Conservation (phyloP, 2,329 filamentous ascomycete species). For the Didymella glomerata region DNA sequence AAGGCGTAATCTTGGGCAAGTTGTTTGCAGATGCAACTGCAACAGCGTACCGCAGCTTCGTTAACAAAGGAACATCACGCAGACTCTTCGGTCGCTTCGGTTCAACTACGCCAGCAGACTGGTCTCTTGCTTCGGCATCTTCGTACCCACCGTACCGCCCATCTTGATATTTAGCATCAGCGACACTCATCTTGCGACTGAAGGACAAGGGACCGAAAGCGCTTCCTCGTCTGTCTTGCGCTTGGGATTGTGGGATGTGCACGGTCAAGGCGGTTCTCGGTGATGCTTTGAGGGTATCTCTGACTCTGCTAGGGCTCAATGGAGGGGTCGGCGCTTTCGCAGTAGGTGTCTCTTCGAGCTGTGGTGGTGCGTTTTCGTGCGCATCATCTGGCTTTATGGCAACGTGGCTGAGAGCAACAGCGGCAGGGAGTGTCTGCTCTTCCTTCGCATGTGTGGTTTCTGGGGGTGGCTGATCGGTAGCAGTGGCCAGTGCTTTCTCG, state of each 20-base stretch:
- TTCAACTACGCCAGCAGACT: not conserved
- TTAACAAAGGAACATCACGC: slow-evolving; percentile 41
- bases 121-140: slow-evolving; percentile 19
- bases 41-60: slow-evolving; percentile 43
- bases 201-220: slow-evolving; percentile 63
- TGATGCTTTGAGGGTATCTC: slow-evolving; percentile 59
- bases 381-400: not conserved
- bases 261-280: slow-evolving; percentile 29
- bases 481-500: slow-evolving; percentile 39
- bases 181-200: slow-evolving; percentile 56
- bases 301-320: slow-evolving; percentile 54
- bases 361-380: not conserved
- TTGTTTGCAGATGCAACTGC: slow-evolving; percentile 34
- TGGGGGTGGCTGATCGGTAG: slow-evolving; percentile 5
- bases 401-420: not conserved
- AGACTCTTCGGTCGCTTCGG: slow-evolving; percentile 31
- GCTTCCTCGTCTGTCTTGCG: slow-evolving; percentile 47
- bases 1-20: slow-evolving; percentile 29
- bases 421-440: not conserved
- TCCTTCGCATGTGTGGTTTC: not conserved
- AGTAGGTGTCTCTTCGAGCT: not conserved
- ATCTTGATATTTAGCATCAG: slow-evolving; percentile 63
- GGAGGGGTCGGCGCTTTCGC: slow-evolving; percentile 45
- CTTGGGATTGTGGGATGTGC: slow-evolving; percentile 9
- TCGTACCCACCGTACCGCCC: slow-evolving; percentile 54